Evolutionary conservation across 2,329 filamentous ascomycete genomes (phyloP).

Genomic region (Aureobasidium sp.): DNA sequence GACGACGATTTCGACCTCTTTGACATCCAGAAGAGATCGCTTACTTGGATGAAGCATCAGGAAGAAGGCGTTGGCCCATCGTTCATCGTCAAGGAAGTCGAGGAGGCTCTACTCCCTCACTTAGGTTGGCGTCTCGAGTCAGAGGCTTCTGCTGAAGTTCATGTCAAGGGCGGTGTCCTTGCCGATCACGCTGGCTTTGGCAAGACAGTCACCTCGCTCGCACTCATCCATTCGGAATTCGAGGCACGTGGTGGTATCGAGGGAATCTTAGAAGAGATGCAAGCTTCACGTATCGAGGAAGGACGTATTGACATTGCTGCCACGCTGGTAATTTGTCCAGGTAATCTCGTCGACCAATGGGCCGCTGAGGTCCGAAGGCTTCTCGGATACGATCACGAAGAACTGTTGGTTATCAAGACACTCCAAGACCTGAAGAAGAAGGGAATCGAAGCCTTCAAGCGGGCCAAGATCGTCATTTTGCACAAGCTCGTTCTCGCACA

Average conservation of each 20-base stretch:
- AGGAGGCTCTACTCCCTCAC: slow-evolving; percentile 56
- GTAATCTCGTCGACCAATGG: slow-evolving; percentile 66
- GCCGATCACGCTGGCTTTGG: slow-evolving; percentile 73
- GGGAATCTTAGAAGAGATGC: slow-evolving; percentile 5
- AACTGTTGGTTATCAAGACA: slow-evolving; percentile 44
- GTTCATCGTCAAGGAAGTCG: slow-evolving; percentile 62
- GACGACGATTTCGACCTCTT: slow-evolving; percentile 46
- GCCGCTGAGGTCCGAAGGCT: slow-evolving; percentile 59
- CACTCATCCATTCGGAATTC: slow-evolving; percentile 57
- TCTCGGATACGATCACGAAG: slow-evolving; percentile 38
- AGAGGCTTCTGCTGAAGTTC: slow-evolving; percentile 44
- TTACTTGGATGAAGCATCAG: slow-evolving; percentile 67
- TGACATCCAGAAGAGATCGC: slow-evolving; percentile 58
- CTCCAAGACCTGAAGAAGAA: slow-evolving; percentile 44
- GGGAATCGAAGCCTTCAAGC: slow-evolving; percentile 51
- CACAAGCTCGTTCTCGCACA: slow-evolving; percentile 55
- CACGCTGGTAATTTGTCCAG: slow-evolving; percentile 67
- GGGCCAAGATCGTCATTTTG: slow-evolving; percentile 62
- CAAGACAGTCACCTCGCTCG: slow-evolving; percentile 69
- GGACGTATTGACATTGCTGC: slow-evolving; percentile 45
- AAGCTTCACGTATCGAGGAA: no score
- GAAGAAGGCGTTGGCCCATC: slow-evolving; percentile 46
- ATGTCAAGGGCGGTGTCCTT: slow-evolving; percentile 65
- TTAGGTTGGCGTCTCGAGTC: slow-evolving; percentile 63
- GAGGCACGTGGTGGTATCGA: slow-evolving; percentile 21